Percentiles rank a stretch among this genome's conserved stretches.
These are phyloP conservation scores for Echria macrotheca DNA, from an alignment of 495 filamentous ascomycete species.

Conservation along the genomic window DNA sequence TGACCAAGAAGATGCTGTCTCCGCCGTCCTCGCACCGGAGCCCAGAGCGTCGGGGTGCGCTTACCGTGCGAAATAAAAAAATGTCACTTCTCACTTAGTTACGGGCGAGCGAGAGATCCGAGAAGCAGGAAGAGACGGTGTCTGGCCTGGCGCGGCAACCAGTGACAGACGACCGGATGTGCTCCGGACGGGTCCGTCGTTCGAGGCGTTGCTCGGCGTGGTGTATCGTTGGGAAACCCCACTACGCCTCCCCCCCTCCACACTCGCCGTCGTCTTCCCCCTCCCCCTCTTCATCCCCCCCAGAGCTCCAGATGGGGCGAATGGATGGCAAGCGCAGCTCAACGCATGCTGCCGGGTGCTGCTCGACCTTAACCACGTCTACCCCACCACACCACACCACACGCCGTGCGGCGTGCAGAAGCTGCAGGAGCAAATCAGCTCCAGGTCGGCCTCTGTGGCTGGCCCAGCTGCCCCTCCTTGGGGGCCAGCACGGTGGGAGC, in stretches of 20 bases:
- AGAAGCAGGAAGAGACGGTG: not conserved
- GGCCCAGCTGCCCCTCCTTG: not conserved
- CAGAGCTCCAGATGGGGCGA: not conserved
- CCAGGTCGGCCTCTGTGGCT: slow-evolving; percentile 3
- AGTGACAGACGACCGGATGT: slow-evolving; percentile 6
- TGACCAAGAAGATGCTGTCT: not conserved
- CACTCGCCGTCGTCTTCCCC: no score
- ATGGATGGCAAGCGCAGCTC: slow-evolving; percentile 3
- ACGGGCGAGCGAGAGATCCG: not conserved
- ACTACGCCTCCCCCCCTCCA: no score
- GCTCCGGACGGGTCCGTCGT: slow-evolving; percentile 1
- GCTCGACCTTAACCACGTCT: slow-evolving; percentile 1
- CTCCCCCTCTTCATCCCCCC: slow-evolving; percentile 1
- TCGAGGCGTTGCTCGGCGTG: no score
- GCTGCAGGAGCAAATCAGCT: slow-evolving; percentile 8
- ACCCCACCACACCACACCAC: no score
- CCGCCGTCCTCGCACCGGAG: no score
- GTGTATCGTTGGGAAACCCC: no score
- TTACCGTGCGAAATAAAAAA: slow-evolving; percentile 10
- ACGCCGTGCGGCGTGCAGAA: slow-evolving; percentile 6
- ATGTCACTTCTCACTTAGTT: slow-evolving; percentile 8
- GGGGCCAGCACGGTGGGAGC: not conserved
- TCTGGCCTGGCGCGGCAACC: slow-evolving; percentile 1
- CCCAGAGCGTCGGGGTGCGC: slow-evolving; percentile 1
- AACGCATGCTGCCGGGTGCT: slow-evolving; percentile 8